Evolutionary conservation across 176 grass and related monocot species (phyloP).

Genomic region (Carex parvula): DNA sequence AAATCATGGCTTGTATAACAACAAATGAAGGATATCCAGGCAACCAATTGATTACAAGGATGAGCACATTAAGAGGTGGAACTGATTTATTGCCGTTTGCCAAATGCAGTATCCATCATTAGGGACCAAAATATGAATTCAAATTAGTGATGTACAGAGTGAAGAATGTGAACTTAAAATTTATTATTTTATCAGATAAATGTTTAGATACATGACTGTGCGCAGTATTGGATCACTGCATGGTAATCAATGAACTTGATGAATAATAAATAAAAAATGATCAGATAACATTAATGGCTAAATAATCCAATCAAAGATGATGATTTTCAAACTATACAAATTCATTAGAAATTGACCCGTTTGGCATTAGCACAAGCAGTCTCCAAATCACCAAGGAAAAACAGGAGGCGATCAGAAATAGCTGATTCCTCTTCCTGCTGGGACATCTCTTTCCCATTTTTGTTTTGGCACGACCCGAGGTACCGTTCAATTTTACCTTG

Average conservation of each 20-base stretch:
- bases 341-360: slow-evolving; percentile 34
- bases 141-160: background rate
- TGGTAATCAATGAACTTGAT: background rate
- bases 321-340: background rate
- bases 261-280: background rate
- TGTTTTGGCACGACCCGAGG: slow-evolving; percentile 38
- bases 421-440: slow-evolving; percentile 9
- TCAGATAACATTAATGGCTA: background rate
- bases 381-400: slow-evolving; percentile 90
- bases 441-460: background rate
- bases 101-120: too few relatives aligned
- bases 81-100: too few relatives aligned
- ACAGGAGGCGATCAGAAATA: slow-evolving; percentile 65
- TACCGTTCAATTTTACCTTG: slow-evolving; percentile 76
- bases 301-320: background rate
- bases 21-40: too few relatives aligned
- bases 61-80: too few relatives aligned
- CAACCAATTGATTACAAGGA: too few relatives aligned
- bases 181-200: background rate
- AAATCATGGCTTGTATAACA: too few relatives aligned
- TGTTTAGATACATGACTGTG: background rate
- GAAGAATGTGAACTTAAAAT: background rate
- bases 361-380: slow-evolving; percentile 62
- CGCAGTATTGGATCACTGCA: background rate
- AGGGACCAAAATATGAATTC: too few relatives aligned